A percentile compares a stretch with the other conserved stretches of the same genome.
Evolutionary conservation across 1,139 yeast genomes (phyloP).

Genomic region (Protomyces lactucae-debilis): DNA sequence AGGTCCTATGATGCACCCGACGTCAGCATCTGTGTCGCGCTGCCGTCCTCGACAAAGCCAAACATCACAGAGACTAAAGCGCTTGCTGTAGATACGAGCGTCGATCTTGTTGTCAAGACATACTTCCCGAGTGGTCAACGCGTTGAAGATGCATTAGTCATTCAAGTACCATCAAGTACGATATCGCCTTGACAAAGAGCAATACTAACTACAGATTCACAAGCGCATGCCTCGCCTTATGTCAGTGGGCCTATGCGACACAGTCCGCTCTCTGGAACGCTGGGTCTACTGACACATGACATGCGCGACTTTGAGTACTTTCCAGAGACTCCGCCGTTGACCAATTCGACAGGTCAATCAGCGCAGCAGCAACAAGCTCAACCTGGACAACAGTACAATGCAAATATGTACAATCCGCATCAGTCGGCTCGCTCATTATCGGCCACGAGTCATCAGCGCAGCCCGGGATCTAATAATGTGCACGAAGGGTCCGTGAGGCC

Average conservation of each 20-base stretch:
- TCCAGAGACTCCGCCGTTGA: slow-evolving; percentile 21
- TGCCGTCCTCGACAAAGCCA: slow-evolving; percentile 17
- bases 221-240: slow-evolving; percentile 6
- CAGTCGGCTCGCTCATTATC: neutral
- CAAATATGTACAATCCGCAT: neutral
- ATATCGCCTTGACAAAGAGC: too few species aligned
- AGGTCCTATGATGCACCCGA: slow-evolving; percentile 67
- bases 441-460: neutral
- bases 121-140: slow-evolving; percentile 66
- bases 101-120: slow-evolving; percentile 56
- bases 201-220: neutral
- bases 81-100: slow-evolving; percentile 63
- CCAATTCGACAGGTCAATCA: neutral
- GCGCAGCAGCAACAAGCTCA: neutral
- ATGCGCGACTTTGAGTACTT: slow-evolving; percentile 25
- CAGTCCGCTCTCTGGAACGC: slow-evolving; percentile 16
- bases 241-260: neutral
- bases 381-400: neutral
- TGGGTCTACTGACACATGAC: slow-evolving; percentile 14
- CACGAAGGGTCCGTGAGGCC: slow-evolving; percentile 5
- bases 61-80: slow-evolving; percentile 34
- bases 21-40: slow-evolving; percentile 36
- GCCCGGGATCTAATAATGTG: neutral
- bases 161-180: slow-evolving; percentile 44
- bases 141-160: slow-evolving; percentile 61